A percentile compares a stretch with the other conserved stretches of the same genome.
Evolutionary conservation across 2,329 filamentous ascomycete species (phyloP).

Genomic region (Dothiorella sarmentorum): DNA sequence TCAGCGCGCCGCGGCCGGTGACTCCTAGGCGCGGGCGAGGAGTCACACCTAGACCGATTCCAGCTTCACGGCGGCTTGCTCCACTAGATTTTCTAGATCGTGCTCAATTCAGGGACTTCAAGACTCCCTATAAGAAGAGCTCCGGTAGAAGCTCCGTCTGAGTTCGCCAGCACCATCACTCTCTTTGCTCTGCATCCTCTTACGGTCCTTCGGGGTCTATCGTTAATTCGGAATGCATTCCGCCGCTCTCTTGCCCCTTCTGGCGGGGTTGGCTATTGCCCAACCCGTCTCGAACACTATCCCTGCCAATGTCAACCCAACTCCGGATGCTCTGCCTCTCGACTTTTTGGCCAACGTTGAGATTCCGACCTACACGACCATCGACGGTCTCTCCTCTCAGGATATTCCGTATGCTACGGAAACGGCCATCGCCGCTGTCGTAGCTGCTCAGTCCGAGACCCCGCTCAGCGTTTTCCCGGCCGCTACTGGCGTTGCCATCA

Average conservation of each 20-base stretch:
- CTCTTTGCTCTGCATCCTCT: too few relatives aligned
- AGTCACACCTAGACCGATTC: too few relatives aligned
- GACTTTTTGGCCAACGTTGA: slow-evolving; percentile 10
- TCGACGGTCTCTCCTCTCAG: slow-evolving; percentile 16
- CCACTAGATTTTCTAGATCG: too few relatives aligned
- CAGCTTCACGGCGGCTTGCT: too few relatives aligned
- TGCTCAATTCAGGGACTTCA: too few relatives aligned
- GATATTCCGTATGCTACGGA: slow-evolving; percentile 7
- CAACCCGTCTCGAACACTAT: neutral
- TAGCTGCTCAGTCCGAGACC: slow-evolving; percentile 8
- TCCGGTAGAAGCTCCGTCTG: too few relatives aligned
- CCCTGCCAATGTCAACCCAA: neutral
- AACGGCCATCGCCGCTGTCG: slow-evolving; percentile 12
- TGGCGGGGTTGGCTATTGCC: slow-evolving; percentile 9
- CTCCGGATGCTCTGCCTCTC: slow-evolving; percentile 16
- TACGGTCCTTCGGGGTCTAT: too few relatives aligned
- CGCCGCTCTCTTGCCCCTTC: neutral
- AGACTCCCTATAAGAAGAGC: too few relatives aligned
- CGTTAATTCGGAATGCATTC: neutral
- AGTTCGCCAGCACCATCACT: too few relatives aligned
- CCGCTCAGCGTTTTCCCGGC: slow-evolving; percentile 17
- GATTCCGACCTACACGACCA: slow-evolving; percentile 18
- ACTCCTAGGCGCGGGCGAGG: too few relatives aligned
- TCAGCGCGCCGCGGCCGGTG: too few relatives aligned
- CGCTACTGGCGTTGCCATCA: slow-evolving; percentile 9